phyloP scores from a whole-genome alignment of 371 early-diverging fungal species.

The Haplosporangium sp. region DNA sequence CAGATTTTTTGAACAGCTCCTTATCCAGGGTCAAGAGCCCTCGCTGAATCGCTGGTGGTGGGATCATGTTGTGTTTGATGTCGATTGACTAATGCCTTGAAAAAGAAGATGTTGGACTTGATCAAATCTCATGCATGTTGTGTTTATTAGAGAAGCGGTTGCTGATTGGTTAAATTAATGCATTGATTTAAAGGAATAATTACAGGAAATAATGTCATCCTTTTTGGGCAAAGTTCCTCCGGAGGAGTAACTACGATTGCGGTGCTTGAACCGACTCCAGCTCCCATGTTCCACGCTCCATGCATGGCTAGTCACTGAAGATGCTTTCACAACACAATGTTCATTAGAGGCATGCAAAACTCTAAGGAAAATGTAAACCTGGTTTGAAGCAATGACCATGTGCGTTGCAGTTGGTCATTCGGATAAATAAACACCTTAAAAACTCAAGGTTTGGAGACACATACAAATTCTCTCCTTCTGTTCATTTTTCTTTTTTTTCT shows the following conservation, averaged over 20 bases:
- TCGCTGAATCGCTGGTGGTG: conserved; percentile 56
- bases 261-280: no score
- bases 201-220: no score
- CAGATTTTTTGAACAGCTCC: conserved; percentile 66
- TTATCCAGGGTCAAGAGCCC: conserved; percentile 70
- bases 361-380: background rate
- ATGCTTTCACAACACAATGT: no score
- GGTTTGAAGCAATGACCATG: background rate
- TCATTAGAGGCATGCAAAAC: background rate
- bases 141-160: background rate
- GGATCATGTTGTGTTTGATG: conserved; percentile 27
- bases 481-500: background rate
- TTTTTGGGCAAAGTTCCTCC: no score
- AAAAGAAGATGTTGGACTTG: background rate
- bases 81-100: conserved; percentile 1
- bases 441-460: background rate
- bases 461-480: background rate
- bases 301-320: no score
- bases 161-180: no score
- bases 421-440: conserved; percentile 22
- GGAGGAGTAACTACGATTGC: no score
- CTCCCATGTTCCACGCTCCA: no score
- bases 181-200: no score
- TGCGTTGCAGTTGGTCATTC: conserved; percentile 1
- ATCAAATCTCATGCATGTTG: background rate